Percentiles rank a stretch among this genome's conserved stretches.
phyloP scores from a whole-genome alignment of 306 rosid species.

The Cicer bijugum region DNA sequence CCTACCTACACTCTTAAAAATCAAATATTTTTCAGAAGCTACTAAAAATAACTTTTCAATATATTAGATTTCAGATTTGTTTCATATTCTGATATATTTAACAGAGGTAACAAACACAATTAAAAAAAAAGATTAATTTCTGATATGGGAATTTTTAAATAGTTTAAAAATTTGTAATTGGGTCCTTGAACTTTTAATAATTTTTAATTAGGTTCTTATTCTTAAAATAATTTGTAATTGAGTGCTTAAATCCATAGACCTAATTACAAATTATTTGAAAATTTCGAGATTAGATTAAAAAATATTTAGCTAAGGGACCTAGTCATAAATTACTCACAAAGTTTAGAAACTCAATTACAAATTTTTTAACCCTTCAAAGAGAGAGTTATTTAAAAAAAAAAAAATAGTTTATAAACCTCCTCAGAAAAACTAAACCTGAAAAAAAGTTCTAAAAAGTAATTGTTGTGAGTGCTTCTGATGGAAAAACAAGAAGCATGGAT shows the following conservation, averaged over 20 bases:
- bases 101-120: background rate
- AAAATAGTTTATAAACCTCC: no score
- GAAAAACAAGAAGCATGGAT: background rate
- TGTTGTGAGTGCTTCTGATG: background rate
- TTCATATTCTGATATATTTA: conserved; percentile 4
- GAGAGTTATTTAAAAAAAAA: no score
- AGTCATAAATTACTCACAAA: no score
- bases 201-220: background rate
- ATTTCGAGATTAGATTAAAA: no score
- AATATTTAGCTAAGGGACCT: background rate
- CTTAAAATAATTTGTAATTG: background rate
- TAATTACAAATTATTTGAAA: background rate
- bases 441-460: background rate
- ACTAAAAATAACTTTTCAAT: background rate
- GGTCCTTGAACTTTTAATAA: background rate
- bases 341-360: no score
- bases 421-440: background rate
- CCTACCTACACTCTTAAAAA: background rate
- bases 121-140: background rate
- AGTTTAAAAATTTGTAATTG: background rate
- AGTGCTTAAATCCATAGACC: background rate
- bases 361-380: no score
- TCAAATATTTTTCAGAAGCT: background rate
- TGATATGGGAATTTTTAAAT: background rate
- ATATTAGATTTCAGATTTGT: background rate